Evolutionary conservation across 208 protist genomes (phyloP).

Genomic region (Acanthamoeba lenticulata): DNA sequence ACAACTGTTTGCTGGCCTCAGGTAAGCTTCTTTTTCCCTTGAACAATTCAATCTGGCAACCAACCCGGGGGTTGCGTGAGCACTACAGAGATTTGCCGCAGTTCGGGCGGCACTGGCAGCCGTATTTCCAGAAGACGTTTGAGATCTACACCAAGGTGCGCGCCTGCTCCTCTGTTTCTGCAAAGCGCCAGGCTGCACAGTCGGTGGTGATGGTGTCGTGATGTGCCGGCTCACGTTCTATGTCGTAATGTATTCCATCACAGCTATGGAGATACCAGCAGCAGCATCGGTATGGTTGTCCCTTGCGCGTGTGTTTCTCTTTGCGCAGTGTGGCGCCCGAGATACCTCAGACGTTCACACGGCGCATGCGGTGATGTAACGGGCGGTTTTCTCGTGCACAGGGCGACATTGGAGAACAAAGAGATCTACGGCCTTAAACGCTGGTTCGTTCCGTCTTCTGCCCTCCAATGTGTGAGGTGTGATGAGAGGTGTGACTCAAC

Average conservation of each 20-base stretch:
- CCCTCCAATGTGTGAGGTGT: background rate
- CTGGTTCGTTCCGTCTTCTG: background rate
- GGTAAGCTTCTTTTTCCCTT: background rate
- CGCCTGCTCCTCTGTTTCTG: background rate
- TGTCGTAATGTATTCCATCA: background rate
- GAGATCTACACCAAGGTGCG: constrained; percentile 79
- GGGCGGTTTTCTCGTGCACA: background rate
- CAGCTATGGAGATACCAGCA: constrained; percentile 83
- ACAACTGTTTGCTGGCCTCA: constrained; percentile 72
- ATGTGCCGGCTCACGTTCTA: background rate
- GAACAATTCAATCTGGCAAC: background rate
- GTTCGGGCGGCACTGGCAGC: constrained; percentile 79
- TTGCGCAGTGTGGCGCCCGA: background rate
- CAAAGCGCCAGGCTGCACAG: no score
- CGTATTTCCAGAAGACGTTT: constrained; percentile 82
- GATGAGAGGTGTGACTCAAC: background rate
- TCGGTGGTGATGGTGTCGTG: background rate
- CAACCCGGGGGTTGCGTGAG: background rate
- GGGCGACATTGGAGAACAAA: constrained; percentile 73
- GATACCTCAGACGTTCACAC: no score
- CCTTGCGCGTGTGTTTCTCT: background rate
- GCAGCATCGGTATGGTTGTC: constrained; percentile 66
- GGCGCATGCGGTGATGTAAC: no score
- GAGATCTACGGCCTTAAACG: constrained; percentile 76
- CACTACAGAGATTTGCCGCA: constrained; percentile 76